Conservation (phyloP, 129 eudicot species). For the Flaveria brownii region DNA sequence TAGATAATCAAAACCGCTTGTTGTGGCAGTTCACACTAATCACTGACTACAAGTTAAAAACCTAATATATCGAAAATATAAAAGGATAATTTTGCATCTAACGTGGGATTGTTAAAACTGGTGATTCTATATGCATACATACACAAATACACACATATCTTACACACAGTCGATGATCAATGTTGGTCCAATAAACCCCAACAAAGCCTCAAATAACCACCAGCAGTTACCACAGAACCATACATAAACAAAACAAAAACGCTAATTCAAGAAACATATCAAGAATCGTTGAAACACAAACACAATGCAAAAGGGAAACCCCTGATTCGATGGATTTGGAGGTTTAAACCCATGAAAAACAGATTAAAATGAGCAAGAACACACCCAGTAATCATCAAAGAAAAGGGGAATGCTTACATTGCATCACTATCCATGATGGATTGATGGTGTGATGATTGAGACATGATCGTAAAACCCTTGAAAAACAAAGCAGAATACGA, state of each 20-base stretch:
- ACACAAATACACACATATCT: slow-evolving; percentile 1
- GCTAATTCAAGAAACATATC: neutral
- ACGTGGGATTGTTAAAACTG: neutral
- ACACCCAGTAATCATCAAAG: neutral
- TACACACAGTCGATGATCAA: slow-evolving; percentile 16
- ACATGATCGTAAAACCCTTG: slow-evolving; percentile 35
- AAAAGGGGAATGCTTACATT: slow-evolving; percentile 26
- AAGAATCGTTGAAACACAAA: slow-evolving; percentile 13
- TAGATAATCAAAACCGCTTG: neutral
- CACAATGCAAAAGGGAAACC: slow-evolving; percentile 22
- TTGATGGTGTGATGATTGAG: slow-evolving; percentile 37
- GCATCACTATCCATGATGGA: slow-evolving; percentile 41
- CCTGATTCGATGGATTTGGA: slow-evolving; percentile 15
- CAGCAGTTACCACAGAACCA: neutral
- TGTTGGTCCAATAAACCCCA: slow-evolving; percentile 18
- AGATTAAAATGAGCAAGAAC: neutral
- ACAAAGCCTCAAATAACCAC: slow-evolving; percentile 21
- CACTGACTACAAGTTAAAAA: neutral
- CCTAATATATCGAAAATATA: neutral
- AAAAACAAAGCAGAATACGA: slow-evolving; percentile 21
- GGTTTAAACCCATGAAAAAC: neutral
- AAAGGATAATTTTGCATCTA: neutral
- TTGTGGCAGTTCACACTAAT: neutral
- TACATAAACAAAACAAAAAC: neutral
- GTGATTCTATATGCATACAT: neutral